Base-by-base conservation (phyloP, 352 stramenopile species). In the Globisporangium splendens region DNA sequence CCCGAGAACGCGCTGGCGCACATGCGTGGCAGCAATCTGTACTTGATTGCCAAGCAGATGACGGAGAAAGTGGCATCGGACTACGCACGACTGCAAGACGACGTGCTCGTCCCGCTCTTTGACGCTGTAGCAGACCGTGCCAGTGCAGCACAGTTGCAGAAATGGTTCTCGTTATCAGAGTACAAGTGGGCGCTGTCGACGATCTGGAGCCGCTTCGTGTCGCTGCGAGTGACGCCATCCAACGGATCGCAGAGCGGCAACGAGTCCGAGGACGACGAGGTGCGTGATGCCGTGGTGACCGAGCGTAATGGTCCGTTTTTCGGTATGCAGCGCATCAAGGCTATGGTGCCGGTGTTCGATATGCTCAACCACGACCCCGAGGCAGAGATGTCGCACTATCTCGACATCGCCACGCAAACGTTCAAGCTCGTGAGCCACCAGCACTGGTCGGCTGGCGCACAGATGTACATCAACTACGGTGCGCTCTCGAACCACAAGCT, bases 151-250 rank as follows among this genome's bases (percentile, higher is more conserved):
- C 18, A 63, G 41, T 35, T 63, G 24, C 55, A 76, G 12, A 59
- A 70, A 21, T 71, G 52, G 22, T 91, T 91, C 50, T 90, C 80
- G 3, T 69, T 89, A 17, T 71, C 85, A 1, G 75, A 82, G 60
- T 94, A 91, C 70, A 79, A 86, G 55, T 94, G 84, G 84, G 84
- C 82, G 28, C 54, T 94, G n/a, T 91, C 84, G 14, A 91, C 82
- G 39, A 88, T 94, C 65, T 94, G 84, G 84, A 94, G 84, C 60
- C 84, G 84, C 43, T 92, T 91, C 31, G 84, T 94, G 41, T 91
- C 84, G 35, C 46, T 94, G 35, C 54, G 65, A 5, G 54, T 89
- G n/a, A 18, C 50, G 8, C 58, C 69, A 15, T 56, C 69, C 5
- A 59, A 69, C 20, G 50, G 20, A 15, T 67, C 41, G 33, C 20